phyloP scores from a whole-genome alignment of 768 basidiomycete genomes.

The Suillus fuscotomentosus region DNA sequence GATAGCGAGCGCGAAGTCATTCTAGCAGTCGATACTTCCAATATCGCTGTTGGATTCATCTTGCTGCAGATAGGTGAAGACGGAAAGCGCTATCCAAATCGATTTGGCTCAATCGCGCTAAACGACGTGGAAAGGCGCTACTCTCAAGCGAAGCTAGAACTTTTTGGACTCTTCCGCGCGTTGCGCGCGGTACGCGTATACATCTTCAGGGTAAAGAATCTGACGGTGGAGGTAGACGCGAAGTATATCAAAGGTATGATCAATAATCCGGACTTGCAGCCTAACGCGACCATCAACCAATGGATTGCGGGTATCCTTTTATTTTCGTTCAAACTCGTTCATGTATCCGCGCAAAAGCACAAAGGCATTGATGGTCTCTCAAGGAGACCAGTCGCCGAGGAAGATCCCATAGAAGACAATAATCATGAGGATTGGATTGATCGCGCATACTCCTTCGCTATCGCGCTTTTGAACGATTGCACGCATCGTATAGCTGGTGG shows the following conservation, averaged over 20 bases:
- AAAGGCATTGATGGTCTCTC: no score
- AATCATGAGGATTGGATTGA: no score
- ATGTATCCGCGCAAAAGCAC: no score
- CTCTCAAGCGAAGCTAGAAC: constrained; percentile 26
- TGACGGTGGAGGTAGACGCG: constrained; percentile 27
- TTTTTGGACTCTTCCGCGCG: constrained; percentile 20
- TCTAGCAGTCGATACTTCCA: no score
- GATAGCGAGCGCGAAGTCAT: no score
- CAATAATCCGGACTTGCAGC: constrained; percentile 27
- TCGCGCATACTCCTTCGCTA: no score
- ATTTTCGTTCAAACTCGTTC: constrained; percentile 31
- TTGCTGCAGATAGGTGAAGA: no score
- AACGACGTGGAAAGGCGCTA: constrained; percentile 21
- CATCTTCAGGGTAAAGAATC: constrained; percentile 26
- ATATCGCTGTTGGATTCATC: constrained; percentile 16
- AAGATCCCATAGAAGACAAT: no score
- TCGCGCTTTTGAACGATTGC: no score
- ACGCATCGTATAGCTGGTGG: no score
- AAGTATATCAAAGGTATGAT: constrained; percentile 37
- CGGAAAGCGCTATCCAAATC: no score
- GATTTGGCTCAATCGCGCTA: constrained; percentile 39
- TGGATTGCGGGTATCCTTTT: constrained; percentile 24
- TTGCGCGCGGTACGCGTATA: constrained; percentile 17
- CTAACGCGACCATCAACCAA: constrained; percentile 28
- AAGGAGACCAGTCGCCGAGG: no score